phyloP scores from a whole-genome alignment of 2,329 filamentous ascomycete species.

The Colletotrichum tabaci region DNA sequence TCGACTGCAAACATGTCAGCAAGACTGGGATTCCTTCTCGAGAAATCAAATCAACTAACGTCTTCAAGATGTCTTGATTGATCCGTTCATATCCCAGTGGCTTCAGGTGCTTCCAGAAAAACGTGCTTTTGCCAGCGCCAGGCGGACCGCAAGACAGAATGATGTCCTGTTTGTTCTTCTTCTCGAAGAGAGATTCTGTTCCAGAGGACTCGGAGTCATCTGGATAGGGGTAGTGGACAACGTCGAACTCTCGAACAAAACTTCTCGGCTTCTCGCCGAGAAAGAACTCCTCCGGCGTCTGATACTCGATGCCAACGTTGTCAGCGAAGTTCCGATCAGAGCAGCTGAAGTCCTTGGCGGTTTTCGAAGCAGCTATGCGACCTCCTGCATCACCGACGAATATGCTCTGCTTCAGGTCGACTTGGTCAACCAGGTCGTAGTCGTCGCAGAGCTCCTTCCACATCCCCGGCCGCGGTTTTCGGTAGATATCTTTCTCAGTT shows the following conservation, averaged over 20 bases:
- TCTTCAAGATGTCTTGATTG: conserved; percentile 92
- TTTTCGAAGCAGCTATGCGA: conserved; percentile 63
- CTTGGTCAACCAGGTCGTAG: conserved; percentile 68
- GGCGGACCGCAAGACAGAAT: conserved; percentile 92
- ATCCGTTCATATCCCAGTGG: conserved; percentile 86
- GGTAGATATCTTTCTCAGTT: conserved; percentile 83
- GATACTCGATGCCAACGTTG: conserved; percentile 85
- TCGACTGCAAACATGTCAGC: conserved; percentile 54
- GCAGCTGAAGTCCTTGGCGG: conserved; percentile 73
- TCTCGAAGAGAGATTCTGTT: conserved; percentile 64
- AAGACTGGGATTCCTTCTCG: not conserved
- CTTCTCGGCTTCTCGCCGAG: conserved; percentile 75
- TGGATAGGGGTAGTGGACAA: conserved; percentile 68
- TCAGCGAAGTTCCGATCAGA: conserved; percentile 85
- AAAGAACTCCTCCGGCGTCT: conserved; percentile 95
- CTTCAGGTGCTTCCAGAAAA: conserved; percentile 84
- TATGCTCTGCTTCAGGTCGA: conserved; percentile 81
- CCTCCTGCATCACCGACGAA: conserved; percentile 92
- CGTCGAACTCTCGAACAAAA: conserved; percentile 81
- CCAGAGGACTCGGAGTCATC: conserved; percentile 45
- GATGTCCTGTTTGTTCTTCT: conserved; percentile 78
- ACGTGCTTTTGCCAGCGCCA: conserved; percentile 92
- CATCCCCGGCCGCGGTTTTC: conserved; percentile 92
- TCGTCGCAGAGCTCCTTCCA: conserved; percentile 78
- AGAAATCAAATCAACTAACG: conserved; percentile 51